Percentiles rank a stretch among this genome's conserved stretches.
phyloP scores from a whole-genome alignment of 495 filamentous ascomycete genomes.

The Xylaria longipes region DNA sequence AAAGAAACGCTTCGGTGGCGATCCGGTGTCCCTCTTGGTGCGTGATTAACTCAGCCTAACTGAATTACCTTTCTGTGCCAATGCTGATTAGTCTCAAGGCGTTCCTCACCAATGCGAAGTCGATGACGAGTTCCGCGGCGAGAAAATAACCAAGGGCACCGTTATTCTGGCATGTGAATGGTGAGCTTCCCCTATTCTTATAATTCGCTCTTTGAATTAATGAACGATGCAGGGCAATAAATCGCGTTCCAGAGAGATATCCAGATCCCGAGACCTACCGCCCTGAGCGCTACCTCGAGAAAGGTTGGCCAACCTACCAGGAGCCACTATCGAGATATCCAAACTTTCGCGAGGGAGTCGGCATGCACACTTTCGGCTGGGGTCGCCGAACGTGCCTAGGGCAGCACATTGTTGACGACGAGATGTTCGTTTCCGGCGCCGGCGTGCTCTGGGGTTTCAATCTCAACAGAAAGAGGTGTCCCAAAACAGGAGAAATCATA shows the following conservation, averaged over 20 bases:
- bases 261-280: conserved; percentile 61
- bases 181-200: conserved; percentile 32
- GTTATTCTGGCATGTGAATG: conserved; percentile 63
- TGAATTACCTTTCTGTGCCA: neutral
- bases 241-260: conserved; percentile 55
- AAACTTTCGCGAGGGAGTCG: conserved; percentile 56
- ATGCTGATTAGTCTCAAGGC: conserved; percentile 35
- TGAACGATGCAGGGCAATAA: conserved; percentile 50
- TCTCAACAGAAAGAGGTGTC: conserved; percentile 46
- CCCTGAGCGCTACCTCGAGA: conserved; percentile 61
- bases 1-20: conserved; percentile 69
- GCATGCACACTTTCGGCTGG: conserved; percentile 65
- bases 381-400: conserved; percentile 70
- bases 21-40: conserved; percentile 57
- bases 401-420: conserved; percentile 66
- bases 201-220: neutral
- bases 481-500: conserved; percentile 47
- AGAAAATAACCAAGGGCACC: conserved; percentile 58
- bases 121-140: conserved; percentile 56
- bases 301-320: conserved; percentile 61
- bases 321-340: conserved; percentile 58
- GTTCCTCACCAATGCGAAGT: conserved; percentile 60
- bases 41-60: conserved; percentile 22
- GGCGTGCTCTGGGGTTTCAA: conserved; percentile 59
- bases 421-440: conserved; percentile 58